Evolutionary conservation across 2,329 filamentous ascomycete species (phyloP), one percentile per base, ranked within the genome.

Genomic region (Zymoseptoria crescenta): DNA sequence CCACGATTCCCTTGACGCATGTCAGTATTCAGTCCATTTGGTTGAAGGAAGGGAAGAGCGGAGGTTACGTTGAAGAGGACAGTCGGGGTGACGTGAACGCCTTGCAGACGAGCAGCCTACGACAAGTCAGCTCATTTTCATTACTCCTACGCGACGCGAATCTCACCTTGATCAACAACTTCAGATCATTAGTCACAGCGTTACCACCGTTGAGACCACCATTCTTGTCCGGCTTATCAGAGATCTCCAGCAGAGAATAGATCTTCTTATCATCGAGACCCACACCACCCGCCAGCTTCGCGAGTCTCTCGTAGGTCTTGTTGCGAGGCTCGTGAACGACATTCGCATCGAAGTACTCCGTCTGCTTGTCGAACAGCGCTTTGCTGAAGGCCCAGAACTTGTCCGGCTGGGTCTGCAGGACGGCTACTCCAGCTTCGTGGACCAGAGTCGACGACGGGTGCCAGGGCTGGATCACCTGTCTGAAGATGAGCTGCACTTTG

Each of bases 31-130:
- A 24, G 35, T 9, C 4, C 24, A 8, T 51, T 48, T 41, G 48
- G 27, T 7, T 3, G n/a, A 4, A 45, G 13, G 5, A 55, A 49
- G n/a, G n/a, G 24, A 41, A 9, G 27, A 45, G 41, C 8, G 27
- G 8, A 24, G 55, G 69, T 65, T 62, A 75, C 91, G 74, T 97
- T 86, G 73, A 95, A 92, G 54, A 96, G 80, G 20, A 93, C 91
- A 0, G 92, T 96, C 1, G 93, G 93, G 49, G 90, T 93, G 49
- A 96, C 90, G 77, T 97, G 93, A 50, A 96, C 84, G 10, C 92
- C 88, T 8, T 89, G 82, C 65, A 94, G 75, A 50, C 93, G 80
- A 68, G 89, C 81, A 54, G 75, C 75, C 77, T 80, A 67, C 19
- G 60, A 27, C 56, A 58, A 54, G 28, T 35, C 48, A 24, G 49